phyloP scores from a whole-genome alignment of 78 protist genomes.

The Dictyostelium intermedium region DNA sequence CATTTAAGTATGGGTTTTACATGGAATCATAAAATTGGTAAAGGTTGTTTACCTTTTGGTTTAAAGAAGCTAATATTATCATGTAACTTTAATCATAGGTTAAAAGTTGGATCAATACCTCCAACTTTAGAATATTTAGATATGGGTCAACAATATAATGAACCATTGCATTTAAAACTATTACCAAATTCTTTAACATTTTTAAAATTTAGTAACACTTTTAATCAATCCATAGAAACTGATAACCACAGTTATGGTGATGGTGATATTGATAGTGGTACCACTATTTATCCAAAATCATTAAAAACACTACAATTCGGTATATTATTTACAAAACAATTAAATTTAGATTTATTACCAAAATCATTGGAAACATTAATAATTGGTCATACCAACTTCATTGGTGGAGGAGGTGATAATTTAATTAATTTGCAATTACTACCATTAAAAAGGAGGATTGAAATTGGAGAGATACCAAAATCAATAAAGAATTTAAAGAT shows the following conservation, averaged over 20 bases:
- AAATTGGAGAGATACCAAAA: background rate
- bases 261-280: too few species aligned
- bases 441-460: background rate
- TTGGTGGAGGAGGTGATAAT: background rate
- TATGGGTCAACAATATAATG: background rate
- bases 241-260: background rate
- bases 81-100: background rate
- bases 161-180: background rate
- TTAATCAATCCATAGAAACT: background rate
- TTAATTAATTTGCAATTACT: background rate
- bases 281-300: background rate
- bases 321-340: background rate
- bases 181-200: background rate
- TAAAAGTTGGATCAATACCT: background rate
- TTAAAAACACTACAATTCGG: background rate
- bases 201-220: background rate
- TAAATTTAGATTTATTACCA: background rate
- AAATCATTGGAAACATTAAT: background rate
- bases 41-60: background rate
- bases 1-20: background rate
- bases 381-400: background rate
- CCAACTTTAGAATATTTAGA: constrained; percentile 2
- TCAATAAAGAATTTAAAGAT: background rate
- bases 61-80: background rate
- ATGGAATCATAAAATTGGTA: background rate